These are phyloP conservation scores for Tetraselmis striata DNA, from an alignment of 139 green algal species.

Conservation along the genomic window DNA sequence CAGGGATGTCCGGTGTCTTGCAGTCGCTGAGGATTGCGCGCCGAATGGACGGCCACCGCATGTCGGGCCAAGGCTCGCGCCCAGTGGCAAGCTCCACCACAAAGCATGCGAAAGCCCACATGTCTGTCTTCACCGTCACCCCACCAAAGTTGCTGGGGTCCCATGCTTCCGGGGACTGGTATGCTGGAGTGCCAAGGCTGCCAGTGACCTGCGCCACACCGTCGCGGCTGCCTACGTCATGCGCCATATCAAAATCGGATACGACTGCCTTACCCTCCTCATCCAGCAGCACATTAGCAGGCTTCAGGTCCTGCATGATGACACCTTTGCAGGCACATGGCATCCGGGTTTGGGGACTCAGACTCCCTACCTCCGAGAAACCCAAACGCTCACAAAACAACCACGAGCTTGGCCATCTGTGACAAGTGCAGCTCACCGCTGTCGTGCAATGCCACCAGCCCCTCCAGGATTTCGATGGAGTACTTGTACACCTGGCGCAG, in stretches of 20 bases:
- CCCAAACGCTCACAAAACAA: no score
- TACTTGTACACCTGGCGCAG: not conserved
- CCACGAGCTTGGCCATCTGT: no score
- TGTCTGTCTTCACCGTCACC: constrained; percentile 18
- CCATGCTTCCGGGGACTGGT: constrained; percentile 23
- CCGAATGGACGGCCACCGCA: constrained; percentile 10
- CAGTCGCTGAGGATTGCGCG: constrained; percentile 2
- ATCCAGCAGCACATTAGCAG: constrained; percentile 19
- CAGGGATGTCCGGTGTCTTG: constrained; percentile 1
- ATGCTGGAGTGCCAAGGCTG: constrained; percentile 10
- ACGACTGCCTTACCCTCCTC: constrained; percentile 20
- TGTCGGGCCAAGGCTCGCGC: constrained; percentile 5
- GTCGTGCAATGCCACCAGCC: not conserved
- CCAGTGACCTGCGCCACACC: constrained; percentile 5
- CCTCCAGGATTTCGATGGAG: not conserved
- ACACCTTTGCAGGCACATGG: no score
- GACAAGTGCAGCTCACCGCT: no score
- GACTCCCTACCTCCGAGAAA: no score
- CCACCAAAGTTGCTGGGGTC: constrained; percentile 15
- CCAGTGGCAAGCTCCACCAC: constrained; percentile 16
- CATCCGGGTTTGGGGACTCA: no score
- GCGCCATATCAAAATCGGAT: constrained; percentile 19
- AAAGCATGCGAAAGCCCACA: constrained; percentile 17
- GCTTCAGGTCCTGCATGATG: constrained; percentile 24
- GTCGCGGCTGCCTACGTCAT: constrained; percentile 7